Evolutionary conservation across 164 flowering plant species (phyloP).

Genomic region (Magnolia officinalis): DNA sequence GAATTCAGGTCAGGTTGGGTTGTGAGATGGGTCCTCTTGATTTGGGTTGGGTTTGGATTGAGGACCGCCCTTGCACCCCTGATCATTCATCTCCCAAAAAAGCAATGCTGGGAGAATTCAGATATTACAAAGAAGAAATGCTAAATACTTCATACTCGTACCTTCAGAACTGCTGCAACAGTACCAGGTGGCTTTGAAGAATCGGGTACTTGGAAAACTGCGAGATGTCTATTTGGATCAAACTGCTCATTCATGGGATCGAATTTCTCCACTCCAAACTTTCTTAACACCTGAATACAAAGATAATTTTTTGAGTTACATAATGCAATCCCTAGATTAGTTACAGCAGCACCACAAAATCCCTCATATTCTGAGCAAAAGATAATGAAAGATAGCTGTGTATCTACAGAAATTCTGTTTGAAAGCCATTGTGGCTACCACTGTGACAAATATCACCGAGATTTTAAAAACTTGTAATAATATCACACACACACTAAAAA

Average conservation of each 20-base stretch:
- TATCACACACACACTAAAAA: too few relatives aligned
- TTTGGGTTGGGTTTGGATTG: too few relatives aligned
- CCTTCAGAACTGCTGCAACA: constrained; percentile 80
- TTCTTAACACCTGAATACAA: constrained; percentile 60
- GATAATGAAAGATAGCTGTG: too few relatives aligned
- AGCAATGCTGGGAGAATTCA: too few relatives aligned
- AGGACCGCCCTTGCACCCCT: too few relatives aligned
- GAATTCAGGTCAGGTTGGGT: too few relatives aligned
- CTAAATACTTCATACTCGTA: constrained; percentile 17
- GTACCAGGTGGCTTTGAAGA: constrained; percentile 69
- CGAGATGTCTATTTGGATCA: constrained; percentile 85
- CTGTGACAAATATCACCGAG: too few relatives aligned
- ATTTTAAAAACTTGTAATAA: too few relatives aligned
- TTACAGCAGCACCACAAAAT: not conserved
- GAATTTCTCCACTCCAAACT: constrained; percentile 68
- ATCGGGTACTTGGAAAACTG: constrained; percentile 77
- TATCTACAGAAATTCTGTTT: too few relatives aligned
- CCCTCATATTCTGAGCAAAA: not conserved
- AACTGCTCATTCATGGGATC: constrained; percentile 74
- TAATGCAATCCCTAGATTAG: not conserved
- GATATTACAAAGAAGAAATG: not conserved
- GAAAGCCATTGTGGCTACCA: too few relatives aligned
- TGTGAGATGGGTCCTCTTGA: too few relatives aligned
- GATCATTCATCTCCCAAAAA: too few relatives aligned
- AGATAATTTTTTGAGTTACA: not conserved